phyloP scores from a whole-genome alignment of 1,139 yeast genomes.

The Kodamaea sp. region DNA sequence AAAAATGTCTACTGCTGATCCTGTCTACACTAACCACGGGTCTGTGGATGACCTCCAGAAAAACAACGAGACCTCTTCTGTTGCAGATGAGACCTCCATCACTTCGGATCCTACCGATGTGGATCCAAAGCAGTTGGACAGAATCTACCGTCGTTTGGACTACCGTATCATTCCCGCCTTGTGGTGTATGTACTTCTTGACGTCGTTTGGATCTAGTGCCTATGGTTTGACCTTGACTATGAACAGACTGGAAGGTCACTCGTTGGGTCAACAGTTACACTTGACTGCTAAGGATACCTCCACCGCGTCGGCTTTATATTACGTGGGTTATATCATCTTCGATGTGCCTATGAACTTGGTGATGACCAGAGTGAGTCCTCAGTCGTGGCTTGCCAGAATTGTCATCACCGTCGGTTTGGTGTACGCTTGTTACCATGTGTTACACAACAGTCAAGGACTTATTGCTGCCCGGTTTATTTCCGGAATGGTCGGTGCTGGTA shows the following conservation, averaged over 20 bases:
- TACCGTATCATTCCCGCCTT: slow-evolving; percentile 76
- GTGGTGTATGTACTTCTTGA: slow-evolving; percentile 77
- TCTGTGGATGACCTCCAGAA: slow-evolving; percentile 3
- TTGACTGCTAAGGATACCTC: slow-evolving; percentile 61
- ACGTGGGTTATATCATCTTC: slow-evolving; percentile 79
- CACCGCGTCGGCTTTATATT: slow-evolving; percentile 78
- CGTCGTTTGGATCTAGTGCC: slow-evolving; percentile 76
- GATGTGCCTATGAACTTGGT: slow-evolving; percentile 86
- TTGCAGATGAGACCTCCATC: slow-evolving; percentile 8
- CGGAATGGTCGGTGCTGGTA: slow-evolving; percentile 85
- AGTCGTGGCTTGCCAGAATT: slow-evolving; percentile 81
- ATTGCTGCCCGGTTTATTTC: slow-evolving; percentile 73
- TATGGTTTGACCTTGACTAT: slow-evolving; percentile 82
- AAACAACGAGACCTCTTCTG: slow-evolving; percentile 2
- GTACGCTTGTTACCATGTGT: slow-evolving; percentile 69
- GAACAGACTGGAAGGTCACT: slow-evolving; percentile 67
- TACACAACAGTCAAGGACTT: slow-evolving; percentile 55
- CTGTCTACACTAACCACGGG: slow-evolving; percentile 1
- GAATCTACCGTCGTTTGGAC: slow-evolving; percentile 67
- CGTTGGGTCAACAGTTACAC: slow-evolving; percentile 54
- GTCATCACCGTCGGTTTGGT: slow-evolving; percentile 76
- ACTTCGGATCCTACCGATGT: slow-evolving; percentile 4
- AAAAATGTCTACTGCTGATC: neutral
- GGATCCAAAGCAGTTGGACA: slow-evolving; percentile 45
- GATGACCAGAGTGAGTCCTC: slow-evolving; percentile 85